Percentiles rank a stretch among this genome's conserved stretches.
Evolutionary conservation across 176 grass and related monocot species (phyloP).

Genomic region (Puccinellia tenuiflora): DNA sequence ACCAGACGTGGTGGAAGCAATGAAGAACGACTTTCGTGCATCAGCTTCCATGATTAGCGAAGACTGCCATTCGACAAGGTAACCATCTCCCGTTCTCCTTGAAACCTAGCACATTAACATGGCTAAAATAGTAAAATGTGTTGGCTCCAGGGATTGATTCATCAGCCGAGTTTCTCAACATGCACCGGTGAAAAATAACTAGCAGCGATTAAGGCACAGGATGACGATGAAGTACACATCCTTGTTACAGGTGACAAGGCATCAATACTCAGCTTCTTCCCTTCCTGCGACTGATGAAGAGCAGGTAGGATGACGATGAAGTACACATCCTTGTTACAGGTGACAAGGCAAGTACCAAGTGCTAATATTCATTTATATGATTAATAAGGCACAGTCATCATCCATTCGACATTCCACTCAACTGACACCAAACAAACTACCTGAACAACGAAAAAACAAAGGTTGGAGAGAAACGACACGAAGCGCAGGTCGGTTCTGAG

Average conservation of each 20-base stretch:
- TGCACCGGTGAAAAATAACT: background rate
- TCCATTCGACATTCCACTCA: background rate
- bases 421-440: background rate
- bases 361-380: background rate
- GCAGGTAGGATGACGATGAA: background rate
- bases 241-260: too few species aligned
- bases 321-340: background rate
- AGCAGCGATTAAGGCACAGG: background rate
- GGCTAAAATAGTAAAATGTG: too few species aligned
- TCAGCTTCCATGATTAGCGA: background rate
- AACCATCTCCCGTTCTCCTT: background rate
- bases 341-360: background rate
- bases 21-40: background rate
- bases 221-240: background rate
- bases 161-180: background rate
- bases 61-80: background rate
- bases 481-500: conserved; percentile 19
- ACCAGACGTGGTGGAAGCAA: background rate
- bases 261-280: background rate
- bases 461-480: background rate
- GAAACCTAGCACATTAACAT: too few species aligned
- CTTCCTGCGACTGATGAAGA: conserved; percentile 15
- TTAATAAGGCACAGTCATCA: background rate
- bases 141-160: too few species aligned
- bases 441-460: background rate